These are phyloP conservation scores for Hypseocharis bilobata DNA, from an alignment of 441 rosid genomes.

Conservation along the genomic window DNA sequence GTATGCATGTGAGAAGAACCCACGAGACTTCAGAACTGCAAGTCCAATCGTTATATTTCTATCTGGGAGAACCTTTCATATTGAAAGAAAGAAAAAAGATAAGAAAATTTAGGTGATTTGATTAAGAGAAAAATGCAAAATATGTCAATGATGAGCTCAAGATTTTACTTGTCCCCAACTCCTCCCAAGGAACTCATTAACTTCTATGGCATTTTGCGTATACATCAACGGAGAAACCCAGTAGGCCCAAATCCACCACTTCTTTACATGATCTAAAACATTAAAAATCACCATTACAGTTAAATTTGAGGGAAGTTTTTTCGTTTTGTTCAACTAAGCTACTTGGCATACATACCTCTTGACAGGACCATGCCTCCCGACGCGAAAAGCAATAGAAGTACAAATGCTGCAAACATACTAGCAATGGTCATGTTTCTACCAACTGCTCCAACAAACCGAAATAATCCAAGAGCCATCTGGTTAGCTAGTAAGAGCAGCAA, in stretches of 20 bases:
- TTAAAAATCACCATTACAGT: not conserved
- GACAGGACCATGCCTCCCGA: slow-evolving; percentile 62
- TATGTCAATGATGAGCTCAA: not conserved
- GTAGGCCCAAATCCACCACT: slow-evolving; percentile 29
- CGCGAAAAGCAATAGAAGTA: slow-evolving; percentile 35
- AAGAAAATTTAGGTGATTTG: not conserved
- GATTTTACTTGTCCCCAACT: slow-evolving; percentile 55
- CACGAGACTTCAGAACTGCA: slow-evolving; percentile 41
- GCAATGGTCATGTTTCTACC: slow-evolving; percentile 65
- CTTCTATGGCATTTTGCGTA: slow-evolving; percentile 23
- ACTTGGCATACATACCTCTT: slow-evolving; percentile 40
- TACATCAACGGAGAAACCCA: slow-evolving; percentile 25
- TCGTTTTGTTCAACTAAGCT: no score
- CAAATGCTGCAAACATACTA: slow-evolving; percentile 54
- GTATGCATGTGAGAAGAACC: slow-evolving; percentile 32
- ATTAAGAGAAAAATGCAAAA: not conserved
- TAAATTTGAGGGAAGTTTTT: no score
- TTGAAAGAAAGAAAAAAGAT: not conserved
- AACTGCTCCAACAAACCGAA: slow-evolving; percentile 44
- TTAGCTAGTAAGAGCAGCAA: slow-evolving; percentile 38
- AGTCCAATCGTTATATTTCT: slow-evolving; percentile 43
- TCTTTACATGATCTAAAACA: slow-evolving; percentile 17
- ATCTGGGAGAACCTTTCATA: slow-evolving; percentile 26
- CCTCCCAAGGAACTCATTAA: slow-evolving; percentile 66
- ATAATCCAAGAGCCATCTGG: slow-evolving; percentile 63